phyloP scores from a whole-genome alignment of 2,329 filamentous ascomycete genomes.

The Celoporthe dispersa region DNA sequence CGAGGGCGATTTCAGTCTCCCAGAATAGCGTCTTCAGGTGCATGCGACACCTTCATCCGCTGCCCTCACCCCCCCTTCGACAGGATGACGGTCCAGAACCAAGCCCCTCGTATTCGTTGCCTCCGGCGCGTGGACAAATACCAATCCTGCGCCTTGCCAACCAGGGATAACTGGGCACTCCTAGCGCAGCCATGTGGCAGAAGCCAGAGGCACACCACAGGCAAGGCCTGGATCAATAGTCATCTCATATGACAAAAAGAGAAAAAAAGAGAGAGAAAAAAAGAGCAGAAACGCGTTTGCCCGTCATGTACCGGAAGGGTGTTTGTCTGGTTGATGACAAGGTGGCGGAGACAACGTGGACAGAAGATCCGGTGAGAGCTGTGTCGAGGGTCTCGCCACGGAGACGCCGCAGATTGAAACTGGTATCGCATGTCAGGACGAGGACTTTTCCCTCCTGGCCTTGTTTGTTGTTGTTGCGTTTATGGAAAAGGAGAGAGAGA shows the following conservation, averaged over 20 bases:
- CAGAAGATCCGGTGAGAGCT: not conserved
- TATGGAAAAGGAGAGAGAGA: too few species aligned
- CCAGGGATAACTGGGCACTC: not conserved
- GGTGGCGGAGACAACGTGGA: not conserved
- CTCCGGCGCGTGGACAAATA: not conserved
- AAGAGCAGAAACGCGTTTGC: not conserved
- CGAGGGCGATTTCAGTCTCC: not conserved
- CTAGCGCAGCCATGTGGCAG: conserved; percentile 2
- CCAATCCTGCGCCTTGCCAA: not conserved
- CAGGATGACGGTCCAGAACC: too few species aligned
- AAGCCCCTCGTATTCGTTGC: not conserved
- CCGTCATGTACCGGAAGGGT: not conserved
- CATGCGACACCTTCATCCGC: not conserved
- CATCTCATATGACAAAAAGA: not conserved
- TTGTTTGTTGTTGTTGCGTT: not conserved
- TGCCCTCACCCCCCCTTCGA: too few species aligned
- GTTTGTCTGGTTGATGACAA: not conserved
- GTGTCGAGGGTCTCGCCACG: not conserved
- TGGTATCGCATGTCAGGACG: too few species aligned
- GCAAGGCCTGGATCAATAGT: not conserved
- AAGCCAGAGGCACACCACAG: not conserved
- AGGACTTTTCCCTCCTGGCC: too few species aligned
- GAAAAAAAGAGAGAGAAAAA: not conserved
- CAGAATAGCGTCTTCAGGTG: not conserved
- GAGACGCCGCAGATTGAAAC: not conserved